Percentiles rank a stretch among this genome's conserved stretches.
Evolutionary conservation across 495 filamentous ascomycete genomes (phyloP).

Genomic region (Lasiosphaeria miniovina): DNA sequence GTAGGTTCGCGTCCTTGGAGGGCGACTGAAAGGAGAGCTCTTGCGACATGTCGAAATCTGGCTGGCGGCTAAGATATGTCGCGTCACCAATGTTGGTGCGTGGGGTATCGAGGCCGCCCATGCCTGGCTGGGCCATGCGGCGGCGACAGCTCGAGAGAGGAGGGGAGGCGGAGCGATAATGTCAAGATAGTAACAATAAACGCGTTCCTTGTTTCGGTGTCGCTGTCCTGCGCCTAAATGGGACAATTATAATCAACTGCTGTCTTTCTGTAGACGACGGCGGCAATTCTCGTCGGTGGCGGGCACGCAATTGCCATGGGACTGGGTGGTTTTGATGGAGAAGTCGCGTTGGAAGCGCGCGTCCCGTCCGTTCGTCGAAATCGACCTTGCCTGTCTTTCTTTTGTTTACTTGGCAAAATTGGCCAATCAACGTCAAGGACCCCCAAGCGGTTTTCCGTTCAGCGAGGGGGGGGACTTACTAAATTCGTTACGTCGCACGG

Average conservation of each 20-base stretch:
- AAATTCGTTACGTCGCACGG: no score
- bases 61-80: slow-evolving; percentile 68
- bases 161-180: not conserved
- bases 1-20: slow-evolving; percentile 69
- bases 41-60: slow-evolving; percentile 73
- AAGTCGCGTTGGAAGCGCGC: slow-evolving; percentile 18
- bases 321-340: slow-evolving; percentile 11
- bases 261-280: not conserved
- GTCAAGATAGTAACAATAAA: slow-evolving; percentile 5
- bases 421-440: slow-evolving; percentile 20
- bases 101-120: slow-evolving; percentile 70
- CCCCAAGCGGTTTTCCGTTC: no score
- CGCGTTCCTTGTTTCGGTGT: not conserved
- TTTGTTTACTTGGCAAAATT: slow-evolving; percentile 31
- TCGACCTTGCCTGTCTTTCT: slow-evolving; percentile 11
- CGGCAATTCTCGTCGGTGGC: not conserved
- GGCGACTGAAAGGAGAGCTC: slow-evolving; percentile 86
- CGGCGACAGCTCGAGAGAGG: slow-evolving; percentile 9
- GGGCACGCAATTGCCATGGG: not conserved
- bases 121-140: slow-evolving; percentile 44
- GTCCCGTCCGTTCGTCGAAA: slow-evolving; percentile 7
- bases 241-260: slow-evolving; percentile 6
- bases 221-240: slow-evolving; percentile 10
- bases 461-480: no score
- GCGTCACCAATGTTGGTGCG: slow-evolving; percentile 74